Evolutionary conservation across 164 flowering plant species (phyloP).

Genomic region (Piper betle): DNA sequence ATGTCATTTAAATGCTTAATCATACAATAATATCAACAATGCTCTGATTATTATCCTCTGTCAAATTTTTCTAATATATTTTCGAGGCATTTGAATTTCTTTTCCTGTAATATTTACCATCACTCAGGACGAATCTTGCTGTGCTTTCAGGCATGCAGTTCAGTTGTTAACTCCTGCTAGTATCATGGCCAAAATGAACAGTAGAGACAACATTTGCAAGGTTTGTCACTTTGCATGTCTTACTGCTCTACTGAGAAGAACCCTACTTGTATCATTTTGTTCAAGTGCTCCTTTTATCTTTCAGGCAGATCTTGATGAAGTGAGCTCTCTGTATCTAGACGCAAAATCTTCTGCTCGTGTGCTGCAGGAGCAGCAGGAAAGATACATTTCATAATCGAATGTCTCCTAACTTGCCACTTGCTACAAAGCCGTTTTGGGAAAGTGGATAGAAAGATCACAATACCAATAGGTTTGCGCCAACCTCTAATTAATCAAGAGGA

Average conservation of each 20-base stretch:
- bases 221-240: conserved; percentile 12
- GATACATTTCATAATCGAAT: conserved; percentile 20
- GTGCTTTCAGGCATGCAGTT: conserved; percentile 60
- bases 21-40: too few species aligned
- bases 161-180: conserved; percentile 83
- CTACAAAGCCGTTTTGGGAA: background rate
- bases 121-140: background rate
- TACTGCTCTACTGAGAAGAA: background rate
- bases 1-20: too few species aligned
- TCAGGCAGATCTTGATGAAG: conserved; percentile 89
- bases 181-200: conserved; percentile 69
- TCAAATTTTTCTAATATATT: too few species aligned
- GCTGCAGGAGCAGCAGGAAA: conserved; percentile 88
- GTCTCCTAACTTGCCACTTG: background rate
- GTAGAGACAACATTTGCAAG: conserved; percentile 81
- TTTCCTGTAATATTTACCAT: too few species aligned
- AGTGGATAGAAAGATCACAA: background rate
- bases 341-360: conserved; percentile 92
- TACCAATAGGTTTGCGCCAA: too few species aligned
- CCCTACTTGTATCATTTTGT: background rate
- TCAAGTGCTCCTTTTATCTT: background rate
- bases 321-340: conserved; percentile 51
- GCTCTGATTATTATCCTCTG: too few species aligned
- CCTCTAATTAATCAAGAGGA: too few species aligned
- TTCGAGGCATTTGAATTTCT: background rate